These are phyloP conservation scores for Paraphoma chrysanthemicola DNA, from an alignment of 2,329 filamentous ascomycete species.

Conservation along the genomic window DNA sequence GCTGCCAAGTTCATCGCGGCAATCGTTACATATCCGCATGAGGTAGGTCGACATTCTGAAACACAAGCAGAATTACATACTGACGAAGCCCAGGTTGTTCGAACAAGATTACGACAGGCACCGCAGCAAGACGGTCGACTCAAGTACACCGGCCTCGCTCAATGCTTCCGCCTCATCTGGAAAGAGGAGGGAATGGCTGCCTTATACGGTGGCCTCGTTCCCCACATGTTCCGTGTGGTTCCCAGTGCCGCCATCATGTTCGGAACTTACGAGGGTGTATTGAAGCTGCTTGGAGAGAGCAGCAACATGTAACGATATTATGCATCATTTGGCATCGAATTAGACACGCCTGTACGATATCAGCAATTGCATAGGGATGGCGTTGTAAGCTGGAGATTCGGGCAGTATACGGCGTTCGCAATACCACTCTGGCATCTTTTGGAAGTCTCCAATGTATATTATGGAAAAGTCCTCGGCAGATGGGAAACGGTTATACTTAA, in stretches of 20 bases:
- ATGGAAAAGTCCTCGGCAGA: not conserved
- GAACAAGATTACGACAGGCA: slow-evolving; percentile 84
- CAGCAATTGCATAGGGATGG: slow-evolving; percentile 12
- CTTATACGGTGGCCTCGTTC: slow-evolving; percentile 89
- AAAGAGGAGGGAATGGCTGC: slow-evolving; percentile 86
- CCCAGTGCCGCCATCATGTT: slow-evolving; percentile 97
- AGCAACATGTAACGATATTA: slow-evolving; percentile 41
- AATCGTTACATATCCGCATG: slow-evolving; percentile 88
- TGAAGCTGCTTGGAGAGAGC: slow-evolving; percentile 55
- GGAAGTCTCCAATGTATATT: not conserved
- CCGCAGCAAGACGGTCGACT: slow-evolving; percentile 73
- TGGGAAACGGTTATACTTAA: not conserved
- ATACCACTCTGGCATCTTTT: not conserved
- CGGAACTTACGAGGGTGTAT: slow-evolving; percentile 74
- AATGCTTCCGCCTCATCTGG: slow-evolving; percentile 88
- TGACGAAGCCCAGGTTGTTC: slow-evolving; percentile 66
- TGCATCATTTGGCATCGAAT: not conserved
- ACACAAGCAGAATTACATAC: not conserved
- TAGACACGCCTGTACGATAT: slow-evolving; percentile 11
- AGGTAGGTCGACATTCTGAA: slow-evolving; percentile 61
- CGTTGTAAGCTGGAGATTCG: slow-evolving; percentile 5
- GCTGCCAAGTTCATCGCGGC: slow-evolving; percentile 86
- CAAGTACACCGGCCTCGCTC: slow-evolving; percentile 87
- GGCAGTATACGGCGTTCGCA: not conserved
- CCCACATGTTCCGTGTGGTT: slow-evolving; percentile 88